Base-by-base conservation (phyloP, 2,329 filamentous ascomycete species). In the Aspergillus novoparasiticus region DNA sequence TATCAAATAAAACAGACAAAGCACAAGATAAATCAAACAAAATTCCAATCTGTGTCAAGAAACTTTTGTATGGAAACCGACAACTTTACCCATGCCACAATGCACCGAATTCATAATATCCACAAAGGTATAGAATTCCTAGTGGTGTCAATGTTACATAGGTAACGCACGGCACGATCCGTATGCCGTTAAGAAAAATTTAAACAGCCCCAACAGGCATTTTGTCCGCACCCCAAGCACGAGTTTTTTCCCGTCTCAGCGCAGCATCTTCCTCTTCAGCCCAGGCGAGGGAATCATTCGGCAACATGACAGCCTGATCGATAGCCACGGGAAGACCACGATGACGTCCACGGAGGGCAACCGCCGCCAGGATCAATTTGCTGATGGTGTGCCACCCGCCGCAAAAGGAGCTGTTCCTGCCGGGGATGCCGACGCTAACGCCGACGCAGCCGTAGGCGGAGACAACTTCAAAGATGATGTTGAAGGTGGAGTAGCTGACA, bases 391-490 rank as follows among this genome's bases (percentile, higher is more conserved):
- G 82, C 80, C 85, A 85, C 0, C 81, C 82, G 2, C 86, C 86
- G 53, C 79, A 79, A 61, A 89, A 85, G 58, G 84, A 86, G 69
- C 83, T 86, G 55, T 83, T 81, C 61, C 82, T 76, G 11, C 80
- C 78, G 0, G 86, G 85, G 26, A 86, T 76, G 0, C 87, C 87
- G 1, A 85, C 81, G 30, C 83, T 86, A 19, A 89, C 79, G 4
- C 87, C 87, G n/a, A 89, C 86, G 58, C 84, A 86, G 8, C 86
- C 86, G 69, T 89, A 89, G 2, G 75, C 80, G n/a, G 78, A 80
- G 21, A 81, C 75, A 21, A 78, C 75, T 58, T 82, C 80, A 62
- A 82, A 82, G 23, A 82, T 75, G 61, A 89, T 82, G 67, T 87
- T 88, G 72, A 89, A 89, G 6, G 87, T 83, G 23, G 83, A 84